Evolutionary conservation across 1,139 yeast species (phyloP), one percentile per base, ranked within the genome.

Genomic region (Yamadazyma dushanensis): DNA sequence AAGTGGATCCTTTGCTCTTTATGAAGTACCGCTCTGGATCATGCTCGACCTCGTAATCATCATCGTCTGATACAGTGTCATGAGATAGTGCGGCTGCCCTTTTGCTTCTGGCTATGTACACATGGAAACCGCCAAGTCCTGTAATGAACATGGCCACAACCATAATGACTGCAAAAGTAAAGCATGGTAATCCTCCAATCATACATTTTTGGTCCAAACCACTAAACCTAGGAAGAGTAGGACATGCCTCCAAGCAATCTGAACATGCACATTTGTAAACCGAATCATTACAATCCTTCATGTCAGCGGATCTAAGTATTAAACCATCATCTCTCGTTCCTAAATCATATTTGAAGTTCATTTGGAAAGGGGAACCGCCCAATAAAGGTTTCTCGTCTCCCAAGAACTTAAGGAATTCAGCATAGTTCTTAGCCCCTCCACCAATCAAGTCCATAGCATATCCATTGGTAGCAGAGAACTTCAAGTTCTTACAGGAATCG

Each of bases 381-480:
- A 92, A 66, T 45, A 87, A 50, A 0, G 97, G 97, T 55, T 90
- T 90, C 49, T 89, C 95, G 55, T 90, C 97, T 5, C 97, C 97
- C 39, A 92, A 61, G 53, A 90, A 92, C 59, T 88, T 86, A 47
- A 92, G 66, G 54, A 92, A 92, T 36, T 78, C 79, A 29, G 66
- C 54, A 54, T 77, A 86, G 51, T 81, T 78, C 40, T 71, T 73
- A 3, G 97, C 97, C 0, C 97, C 97, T 8, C 98, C 98, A 5
- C 98, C 98, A 34, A 92, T 83, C 34, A 92, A 71, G 55, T 92
- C 97, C 97, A 92, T 89, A 7, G 97, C 97, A 51, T 76, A 86
- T 2, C 97, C 97, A 59, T 90, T 90, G 8, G 97, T 89, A 5
- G 97, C 96, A 3, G 92, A 81, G 56, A 92, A 90, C 60, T 90